Percentiles rank a stretch among this genome's conserved stretches.
Evolutionary conservation across 1,139 yeast species (phyloP).

Genomic region (Kodamaea alishanica): DNA sequence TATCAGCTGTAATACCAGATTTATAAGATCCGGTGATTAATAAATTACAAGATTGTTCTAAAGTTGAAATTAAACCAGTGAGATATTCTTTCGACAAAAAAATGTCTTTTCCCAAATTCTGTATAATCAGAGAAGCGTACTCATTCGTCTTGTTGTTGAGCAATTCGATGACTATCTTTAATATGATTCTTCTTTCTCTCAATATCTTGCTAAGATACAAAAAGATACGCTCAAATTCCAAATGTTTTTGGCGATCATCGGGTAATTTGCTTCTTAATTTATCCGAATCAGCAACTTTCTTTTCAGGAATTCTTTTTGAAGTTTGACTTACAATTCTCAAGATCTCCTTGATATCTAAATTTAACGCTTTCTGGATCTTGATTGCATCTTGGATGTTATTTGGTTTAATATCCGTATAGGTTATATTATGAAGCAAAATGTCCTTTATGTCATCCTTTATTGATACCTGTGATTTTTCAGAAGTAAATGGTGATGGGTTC

Average conservation of each 20-base stretch:
- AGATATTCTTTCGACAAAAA: slow-evolving; percentile 28
- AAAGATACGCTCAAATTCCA: slow-evolving; percentile 28
- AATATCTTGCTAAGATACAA: slow-evolving; percentile 35
- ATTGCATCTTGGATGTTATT: slow-evolving; percentile 36
- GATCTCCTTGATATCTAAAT: slow-evolving; percentile 39
- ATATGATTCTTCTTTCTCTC: slow-evolving; percentile 45
- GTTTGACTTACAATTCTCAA: slow-evolving; percentile 45
- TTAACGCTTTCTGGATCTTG: slow-evolving; percentile 32
- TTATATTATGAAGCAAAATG: slow-evolving; percentile 37
- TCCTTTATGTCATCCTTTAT: slow-evolving; percentile 21
- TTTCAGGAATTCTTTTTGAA: slow-evolving; percentile 34
- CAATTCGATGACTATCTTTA: slow-evolving; percentile 38
- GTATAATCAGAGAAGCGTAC: slow-evolving; percentile 27
- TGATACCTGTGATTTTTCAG: neutral
- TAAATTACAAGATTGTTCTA: slow-evolving; percentile 10
- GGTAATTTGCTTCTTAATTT: slow-evolving; percentile 33
- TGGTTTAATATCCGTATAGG: slow-evolving; percentile 33
- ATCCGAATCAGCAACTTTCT: slow-evolving; percentile 18
- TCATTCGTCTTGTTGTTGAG: slow-evolving; percentile 34
- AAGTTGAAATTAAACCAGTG: slow-evolving; percentile 21
- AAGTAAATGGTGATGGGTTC: slow-evolving; percentile 34
- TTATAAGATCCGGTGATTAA: slow-evolving; percentile 11
- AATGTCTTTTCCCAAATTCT: slow-evolving; percentile 39
- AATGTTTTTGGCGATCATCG: slow-evolving; percentile 31
- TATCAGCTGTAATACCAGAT: slow-evolving; percentile 17